phyloP scores from a whole-genome alignment of 495 filamentous ascomycete genomes.

The Aspergillus bertholletiae region DNA sequence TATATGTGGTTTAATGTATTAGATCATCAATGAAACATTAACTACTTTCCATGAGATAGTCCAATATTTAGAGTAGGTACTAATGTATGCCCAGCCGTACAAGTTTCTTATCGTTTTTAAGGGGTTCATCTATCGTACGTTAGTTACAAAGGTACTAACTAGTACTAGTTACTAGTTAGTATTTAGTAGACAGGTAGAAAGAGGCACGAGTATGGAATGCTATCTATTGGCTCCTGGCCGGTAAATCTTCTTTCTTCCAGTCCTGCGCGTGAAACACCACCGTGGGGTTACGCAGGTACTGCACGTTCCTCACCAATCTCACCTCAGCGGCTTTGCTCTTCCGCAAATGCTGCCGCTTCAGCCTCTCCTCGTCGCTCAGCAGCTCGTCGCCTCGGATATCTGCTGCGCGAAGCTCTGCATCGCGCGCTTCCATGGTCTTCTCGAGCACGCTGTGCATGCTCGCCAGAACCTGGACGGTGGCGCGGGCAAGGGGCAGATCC shows the following conservation, averaged over 20 bases:
- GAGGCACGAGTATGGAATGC: too few species aligned
- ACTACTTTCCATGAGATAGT: too few species aligned
- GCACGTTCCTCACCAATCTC: constrained; percentile 68
- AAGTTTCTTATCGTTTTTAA: neutral
- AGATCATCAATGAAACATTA: too few species aligned
- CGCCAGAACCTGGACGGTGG: constrained; percentile 82
- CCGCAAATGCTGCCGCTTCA: constrained; percentile 63
- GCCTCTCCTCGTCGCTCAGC: constrained; percentile 44
- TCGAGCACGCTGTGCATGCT: constrained; percentile 86
- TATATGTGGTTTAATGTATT: too few species aligned
- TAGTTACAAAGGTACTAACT: too few species aligned
- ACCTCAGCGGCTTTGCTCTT: constrained; percentile 77
- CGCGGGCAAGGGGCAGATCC: constrained; percentile 76
- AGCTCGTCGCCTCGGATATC: constrained; percentile 14
- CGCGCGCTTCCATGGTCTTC: constrained; percentile 68
- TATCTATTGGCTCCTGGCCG: neutral
- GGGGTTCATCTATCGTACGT: too few species aligned
- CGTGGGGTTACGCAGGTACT: constrained; percentile 59
- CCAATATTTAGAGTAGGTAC: too few species aligned
- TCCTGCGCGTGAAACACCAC: constrained; percentile 33
- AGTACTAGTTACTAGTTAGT: too few species aligned
- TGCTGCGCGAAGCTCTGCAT: constrained; percentile 43
- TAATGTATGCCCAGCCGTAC: neutral
- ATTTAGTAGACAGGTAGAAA: neutral
- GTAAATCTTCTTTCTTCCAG: constrained; percentile 35